phyloP scores from a whole-genome alignment of 345 rosid genomes.

The Clausena lansium region DNA sequence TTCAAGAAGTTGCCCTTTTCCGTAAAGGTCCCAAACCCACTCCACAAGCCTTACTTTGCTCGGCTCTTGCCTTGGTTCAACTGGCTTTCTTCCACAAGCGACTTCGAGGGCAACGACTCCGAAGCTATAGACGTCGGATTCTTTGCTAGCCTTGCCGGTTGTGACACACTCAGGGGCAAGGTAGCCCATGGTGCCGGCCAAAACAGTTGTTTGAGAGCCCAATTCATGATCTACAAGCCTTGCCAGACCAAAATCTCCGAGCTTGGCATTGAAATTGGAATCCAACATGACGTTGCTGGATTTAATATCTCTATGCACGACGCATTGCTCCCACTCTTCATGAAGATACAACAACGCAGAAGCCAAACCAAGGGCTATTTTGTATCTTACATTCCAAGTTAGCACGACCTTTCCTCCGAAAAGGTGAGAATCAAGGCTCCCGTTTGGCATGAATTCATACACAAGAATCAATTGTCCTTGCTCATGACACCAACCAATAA shows the following conservation, averaged over 20 bases:
- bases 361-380: conserved; percentile 44
- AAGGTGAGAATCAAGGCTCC: conserved; percentile 53
- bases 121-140: conserved; percentile 52
- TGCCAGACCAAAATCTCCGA: conserved; percentile 53
- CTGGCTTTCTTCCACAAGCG: conserved; percentile 40
- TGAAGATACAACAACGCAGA: conserved; percentile 49
- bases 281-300: conserved; percentile 52
- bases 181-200: conserved; percentile 44
- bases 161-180: conserved; percentile 39
- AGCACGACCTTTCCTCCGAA: conserved; percentile 28
- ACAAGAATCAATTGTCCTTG: conserved; percentile 47
- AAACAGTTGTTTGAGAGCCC: conserved; percentile 42
- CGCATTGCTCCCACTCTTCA: conserved; percentile 57
- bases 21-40: conserved; percentile 55
- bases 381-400: conserved; percentile 38
- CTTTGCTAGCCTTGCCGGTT: conserved; percentile 42
- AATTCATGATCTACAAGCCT: conserved; percentile 33
- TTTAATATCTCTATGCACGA: conserved; percentile 52
- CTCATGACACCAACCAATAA: conserved; percentile 58
- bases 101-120: conserved; percentile 52
- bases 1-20: conserved; percentile 23
- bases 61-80: conserved; percentile 27
- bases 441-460: conserved; percentile 51
- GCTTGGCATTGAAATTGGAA: conserved; percentile 47
- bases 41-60: conserved; percentile 38